phyloP scores from a whole-genome alignment of 2,329 filamentous ascomycete genomes.

The Ophiostoma ulmi region DNA sequence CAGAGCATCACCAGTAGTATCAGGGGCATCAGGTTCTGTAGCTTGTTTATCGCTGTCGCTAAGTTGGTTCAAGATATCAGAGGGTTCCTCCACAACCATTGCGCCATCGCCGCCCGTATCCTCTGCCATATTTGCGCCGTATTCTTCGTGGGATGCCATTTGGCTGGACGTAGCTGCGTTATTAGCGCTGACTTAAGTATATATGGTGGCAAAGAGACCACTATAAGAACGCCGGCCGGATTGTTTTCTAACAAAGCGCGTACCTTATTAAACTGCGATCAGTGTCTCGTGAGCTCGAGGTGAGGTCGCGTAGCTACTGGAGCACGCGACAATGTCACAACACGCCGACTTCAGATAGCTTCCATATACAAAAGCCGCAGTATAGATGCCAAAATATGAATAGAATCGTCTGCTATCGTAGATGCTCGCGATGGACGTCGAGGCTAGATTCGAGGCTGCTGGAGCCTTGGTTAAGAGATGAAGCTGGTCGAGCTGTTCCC shows the following conservation, averaged over 20 bases:
- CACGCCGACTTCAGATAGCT: neutral
- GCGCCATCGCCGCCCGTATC: constrained; percentile 42
- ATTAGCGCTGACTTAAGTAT: neutral
- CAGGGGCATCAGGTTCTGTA: constrained; percentile 43
- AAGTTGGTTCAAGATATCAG: constrained; percentile 44
- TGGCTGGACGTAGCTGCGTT: constrained; percentile 12
- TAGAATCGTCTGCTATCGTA: neutral
- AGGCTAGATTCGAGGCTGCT: neutral
- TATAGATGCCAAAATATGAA: no score
- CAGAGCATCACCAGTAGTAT: constrained; percentile 47
- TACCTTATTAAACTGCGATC: neutral
- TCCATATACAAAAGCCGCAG: neutral
- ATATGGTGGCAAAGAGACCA: no score
- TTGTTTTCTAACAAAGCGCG: neutral
- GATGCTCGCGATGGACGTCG: neutral
- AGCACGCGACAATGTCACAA: constrained; percentile 7
- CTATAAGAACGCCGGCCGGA: no score
- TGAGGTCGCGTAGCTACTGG: neutral
- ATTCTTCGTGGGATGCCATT: constrained; percentile 31
- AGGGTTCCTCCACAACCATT: constrained; percentile 51
- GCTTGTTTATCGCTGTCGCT: constrained; percentile 52
- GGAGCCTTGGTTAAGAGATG: neutral
- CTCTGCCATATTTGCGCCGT: constrained; percentile 27
- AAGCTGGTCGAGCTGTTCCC: neutral
- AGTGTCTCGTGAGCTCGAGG: neutral